These are phyloP conservation scores for Narthecium ossifragum DNA, from an alignment of 106 monocot genomes.

Conservation along the genomic window DNA sequence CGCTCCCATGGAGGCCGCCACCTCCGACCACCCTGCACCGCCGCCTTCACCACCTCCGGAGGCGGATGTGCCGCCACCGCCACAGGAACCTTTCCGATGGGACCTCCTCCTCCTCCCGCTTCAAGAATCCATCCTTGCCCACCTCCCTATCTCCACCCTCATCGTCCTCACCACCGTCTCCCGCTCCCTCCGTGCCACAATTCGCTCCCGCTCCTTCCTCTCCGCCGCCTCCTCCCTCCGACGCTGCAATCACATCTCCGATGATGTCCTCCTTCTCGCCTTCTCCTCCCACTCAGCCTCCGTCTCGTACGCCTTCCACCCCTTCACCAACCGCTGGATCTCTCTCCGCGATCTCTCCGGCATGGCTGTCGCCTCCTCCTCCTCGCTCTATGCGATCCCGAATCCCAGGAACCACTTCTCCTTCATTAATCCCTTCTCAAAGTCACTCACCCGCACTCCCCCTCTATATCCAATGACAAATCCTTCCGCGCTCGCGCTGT, in stretches of 20 bases:
- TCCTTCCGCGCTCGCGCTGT: too few relatives aligned
- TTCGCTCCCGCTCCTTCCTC: constrained; percentile 11
- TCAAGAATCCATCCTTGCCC: constrained; percentile 1
- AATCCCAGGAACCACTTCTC: too few relatives aligned
- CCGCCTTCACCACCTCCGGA: not conserved
- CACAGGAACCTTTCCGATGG: not conserved
- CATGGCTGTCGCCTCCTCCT: too few relatives aligned
- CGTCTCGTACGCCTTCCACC: not conserved
- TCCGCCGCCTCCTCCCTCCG: constrained; percentile 3
- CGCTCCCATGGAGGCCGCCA: too few relatives aligned
- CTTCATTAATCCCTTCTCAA: too few relatives aligned
- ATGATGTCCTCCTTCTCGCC: not conserved
- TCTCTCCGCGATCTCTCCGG: too few relatives aligned
- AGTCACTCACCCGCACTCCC: constrained; percentile 1
- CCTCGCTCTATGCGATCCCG: not conserved
- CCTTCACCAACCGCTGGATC: not conserved
- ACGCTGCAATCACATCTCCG: not conserved
- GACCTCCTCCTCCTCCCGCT: not conserved
- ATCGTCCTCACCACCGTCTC: constrained; percentile 6
- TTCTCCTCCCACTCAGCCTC: not conserved
- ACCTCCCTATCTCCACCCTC: constrained; percentile 5
- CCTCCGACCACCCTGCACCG: too few relatives aligned
- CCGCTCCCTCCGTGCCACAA: constrained; percentile 5
- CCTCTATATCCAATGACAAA: constrained; percentile 4
- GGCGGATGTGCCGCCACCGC: not conserved